A percentile compares a stretch with the other conserved stretches of the same genome.
Evolutionary conservation across 139 green algal genomes (phyloP).

Genomic region (Asterochloris sp.): DNA sequence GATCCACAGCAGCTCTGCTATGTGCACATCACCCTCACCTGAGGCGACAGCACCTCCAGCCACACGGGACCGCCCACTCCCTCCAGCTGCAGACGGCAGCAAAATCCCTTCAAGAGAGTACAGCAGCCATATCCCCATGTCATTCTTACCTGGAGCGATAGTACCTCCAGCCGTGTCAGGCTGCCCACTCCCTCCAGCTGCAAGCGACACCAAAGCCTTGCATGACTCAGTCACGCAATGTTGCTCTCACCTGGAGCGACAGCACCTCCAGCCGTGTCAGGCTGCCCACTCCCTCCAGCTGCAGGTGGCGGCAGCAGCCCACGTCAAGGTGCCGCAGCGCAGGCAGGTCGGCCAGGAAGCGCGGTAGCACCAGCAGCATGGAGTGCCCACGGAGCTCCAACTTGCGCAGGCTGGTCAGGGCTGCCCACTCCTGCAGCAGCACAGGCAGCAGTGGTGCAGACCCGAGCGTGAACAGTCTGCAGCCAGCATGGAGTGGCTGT

Average conservation of each 20-base stretch:
- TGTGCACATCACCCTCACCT: constrained; percentile 18
- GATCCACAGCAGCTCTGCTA: no score
- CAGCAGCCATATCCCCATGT: no score
- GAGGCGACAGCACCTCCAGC: constrained; percentile 44
- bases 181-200: constrained; percentile 23
- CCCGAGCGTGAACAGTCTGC: no score
- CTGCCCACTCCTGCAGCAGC: neutral
- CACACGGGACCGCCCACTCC: constrained; percentile 25
- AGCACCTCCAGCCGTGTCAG: constrained; percentile 44
- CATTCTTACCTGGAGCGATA: constrained; percentile 13
- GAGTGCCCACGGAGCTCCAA: constrained; percentile 43
- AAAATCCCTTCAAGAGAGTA: constrained; percentile 6
- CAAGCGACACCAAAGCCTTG: neutral
- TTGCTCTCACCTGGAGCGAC: constrained; percentile 38
- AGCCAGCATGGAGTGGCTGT: no score
- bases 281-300: constrained; percentile 22
- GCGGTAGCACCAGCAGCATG: constrained; percentile 28
- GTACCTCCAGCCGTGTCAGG: constrained; percentile 38
- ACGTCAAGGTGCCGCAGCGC: constrained; percentile 34
- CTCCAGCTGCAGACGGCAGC: constrained; percentile 25
- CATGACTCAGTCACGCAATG: neutral
- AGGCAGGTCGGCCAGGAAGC: constrained; percentile 6
- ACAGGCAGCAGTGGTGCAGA: neutral
- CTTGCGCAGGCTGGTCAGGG: constrained; percentile 7
- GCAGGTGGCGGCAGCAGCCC: constrained; percentile 28